phyloP scores from a whole-genome alignment of 2,329 filamentous ascomycete species.

The Scopulariopsis brevicaulis region DNA sequence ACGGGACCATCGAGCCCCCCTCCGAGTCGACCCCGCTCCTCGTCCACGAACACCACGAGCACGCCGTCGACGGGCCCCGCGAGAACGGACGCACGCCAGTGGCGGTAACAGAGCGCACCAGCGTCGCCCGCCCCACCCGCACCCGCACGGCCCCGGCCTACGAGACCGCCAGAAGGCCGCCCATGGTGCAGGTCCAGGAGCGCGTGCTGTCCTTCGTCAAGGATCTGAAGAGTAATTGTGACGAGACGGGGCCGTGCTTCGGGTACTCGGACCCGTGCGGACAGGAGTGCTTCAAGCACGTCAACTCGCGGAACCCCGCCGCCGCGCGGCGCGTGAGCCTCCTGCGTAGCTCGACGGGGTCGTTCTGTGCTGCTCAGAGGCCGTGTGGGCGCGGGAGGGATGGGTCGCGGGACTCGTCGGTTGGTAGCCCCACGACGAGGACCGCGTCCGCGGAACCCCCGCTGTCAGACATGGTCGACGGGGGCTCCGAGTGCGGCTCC shows the following conservation, averaged over 20 bases:
- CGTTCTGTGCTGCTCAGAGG: not conserved
- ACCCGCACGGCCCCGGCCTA: not conserved
- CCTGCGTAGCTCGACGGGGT: not conserved
- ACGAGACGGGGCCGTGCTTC: conserved; percentile 48
- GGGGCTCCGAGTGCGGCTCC: not conserved
- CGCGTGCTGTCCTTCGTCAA: conserved; percentile 54
- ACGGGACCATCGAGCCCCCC: conserved; percentile 11
- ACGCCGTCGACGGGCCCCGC: not conserved
- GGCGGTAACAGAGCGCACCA: not conserved
- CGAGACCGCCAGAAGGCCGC: conserved; percentile 25
- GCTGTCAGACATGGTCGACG: not conserved
- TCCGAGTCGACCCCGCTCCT: conserved; percentile 40
- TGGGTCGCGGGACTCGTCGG: not conserved
- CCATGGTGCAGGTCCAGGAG: conserved; percentile 41
- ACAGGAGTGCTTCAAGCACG: conserved; percentile 53
- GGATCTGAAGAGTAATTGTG: conserved; percentile 52
- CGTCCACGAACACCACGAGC: conserved; percentile 6
- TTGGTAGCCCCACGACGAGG: not conserved
- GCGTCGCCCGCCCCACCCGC: not conserved
- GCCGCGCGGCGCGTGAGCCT: conserved; percentile 16
- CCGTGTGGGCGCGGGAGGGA: not conserved
- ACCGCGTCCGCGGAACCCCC: not conserved
- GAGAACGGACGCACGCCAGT: conserved; percentile 9
- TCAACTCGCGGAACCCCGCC: conserved; percentile 25
- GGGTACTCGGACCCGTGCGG: conserved; percentile 56